phyloP scores from a whole-genome alignment of 2,329 filamentous ascomycete species.

The Dendrostoma leiphaemia region DNA sequence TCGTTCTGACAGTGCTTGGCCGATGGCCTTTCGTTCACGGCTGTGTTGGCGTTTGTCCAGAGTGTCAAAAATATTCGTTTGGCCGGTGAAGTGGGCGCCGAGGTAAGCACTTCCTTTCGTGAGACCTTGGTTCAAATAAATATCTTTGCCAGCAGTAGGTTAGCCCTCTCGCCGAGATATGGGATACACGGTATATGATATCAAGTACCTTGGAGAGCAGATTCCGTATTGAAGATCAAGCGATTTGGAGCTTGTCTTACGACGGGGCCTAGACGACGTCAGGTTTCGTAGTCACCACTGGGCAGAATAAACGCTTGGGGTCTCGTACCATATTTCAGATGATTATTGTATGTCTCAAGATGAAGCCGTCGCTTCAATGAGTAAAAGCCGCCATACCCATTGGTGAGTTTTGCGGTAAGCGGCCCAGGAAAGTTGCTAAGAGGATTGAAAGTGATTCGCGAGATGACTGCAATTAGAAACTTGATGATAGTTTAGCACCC shows the following conservation, averaged over 20 bases:
- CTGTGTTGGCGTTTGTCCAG: neutral
- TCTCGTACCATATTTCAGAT: conserved; percentile 3
- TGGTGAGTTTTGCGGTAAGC: too few relatives aligned
- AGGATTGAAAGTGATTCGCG: too few relatives aligned
- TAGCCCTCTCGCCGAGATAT: neutral
- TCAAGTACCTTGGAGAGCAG: neutral
- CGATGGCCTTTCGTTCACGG: neutral
- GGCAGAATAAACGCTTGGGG: neutral
- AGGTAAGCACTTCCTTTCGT: conserved; percentile 2
- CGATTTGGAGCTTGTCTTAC: neutral
- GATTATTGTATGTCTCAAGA: neutral
- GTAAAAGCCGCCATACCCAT: neutral
- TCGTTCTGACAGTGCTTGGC: neutral
- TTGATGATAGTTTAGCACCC: too few relatives aligned
- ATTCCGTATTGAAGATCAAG: neutral
- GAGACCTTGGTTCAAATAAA: conserved; percentile 1
- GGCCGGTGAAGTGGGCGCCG: neutral
- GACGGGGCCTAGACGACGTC: neutral
- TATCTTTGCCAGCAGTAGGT: too few relatives aligned
- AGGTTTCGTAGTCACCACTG: neutral
- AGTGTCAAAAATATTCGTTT: neutral
- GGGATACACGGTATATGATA: neutral
- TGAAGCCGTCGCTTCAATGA: neutral
- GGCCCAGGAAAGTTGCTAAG: too few relatives aligned
- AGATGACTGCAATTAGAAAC: too few relatives aligned